A percentile compares a stretch with the other conserved stretches of the same genome.
These are phyloP conservation scores for Myxozyma udenii DNA, from an alignment of 805 yeast species.

Conservation along the genomic window DNA sequence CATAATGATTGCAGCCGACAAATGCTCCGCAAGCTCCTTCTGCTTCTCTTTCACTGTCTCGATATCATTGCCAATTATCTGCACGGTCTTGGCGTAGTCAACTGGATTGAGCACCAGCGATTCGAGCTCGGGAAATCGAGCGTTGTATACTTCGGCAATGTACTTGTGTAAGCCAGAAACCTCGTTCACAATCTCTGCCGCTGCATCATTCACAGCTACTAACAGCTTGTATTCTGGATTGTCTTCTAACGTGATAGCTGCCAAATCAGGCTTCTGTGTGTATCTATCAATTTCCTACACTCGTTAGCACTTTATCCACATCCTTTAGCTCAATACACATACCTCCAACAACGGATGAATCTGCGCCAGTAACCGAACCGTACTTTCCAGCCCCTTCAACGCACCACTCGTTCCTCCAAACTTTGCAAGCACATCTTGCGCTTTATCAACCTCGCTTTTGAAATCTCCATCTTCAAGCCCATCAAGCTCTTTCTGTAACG, in stretches of 20 bases:
- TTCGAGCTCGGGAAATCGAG: slow-evolving; percentile 69
- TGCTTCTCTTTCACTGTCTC: slow-evolving; percentile 34
- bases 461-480: slow-evolving; percentile 2
- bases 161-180: slow-evolving; percentile 49
- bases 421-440: background rate
- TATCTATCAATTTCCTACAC: slow-evolving; percentile 19
- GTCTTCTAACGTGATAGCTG: slow-evolving; percentile 33
- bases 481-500: slow-evolving; percentile 3
- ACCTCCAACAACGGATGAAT: slow-evolving; percentile 14
- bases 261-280: slow-evolving; percentile 30
- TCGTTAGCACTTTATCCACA: background rate
- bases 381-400: slow-evolving; percentile 18
- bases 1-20: slow-evolving; percentile 64
- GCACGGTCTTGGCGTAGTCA: slow-evolving; percentile 56
- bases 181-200: slow-evolving; percentile 55
- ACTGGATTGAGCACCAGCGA: slow-evolving; percentile 58
- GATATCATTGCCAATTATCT: slow-evolving; percentile 51
- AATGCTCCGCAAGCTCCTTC: slow-evolving; percentile 41
- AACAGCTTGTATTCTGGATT: slow-evolving; percentile 52
- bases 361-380: slow-evolving; percentile 14
- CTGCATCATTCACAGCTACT: slow-evolving; percentile 52
- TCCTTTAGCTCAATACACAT: background rate
- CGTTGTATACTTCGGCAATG: slow-evolving; percentile 52
- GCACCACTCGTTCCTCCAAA: slow-evolving; percentile 9
- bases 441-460: background rate